phyloP scores from a whole-genome alignment of 106 monocot species.

The Dendrobium nobile region DNA sequence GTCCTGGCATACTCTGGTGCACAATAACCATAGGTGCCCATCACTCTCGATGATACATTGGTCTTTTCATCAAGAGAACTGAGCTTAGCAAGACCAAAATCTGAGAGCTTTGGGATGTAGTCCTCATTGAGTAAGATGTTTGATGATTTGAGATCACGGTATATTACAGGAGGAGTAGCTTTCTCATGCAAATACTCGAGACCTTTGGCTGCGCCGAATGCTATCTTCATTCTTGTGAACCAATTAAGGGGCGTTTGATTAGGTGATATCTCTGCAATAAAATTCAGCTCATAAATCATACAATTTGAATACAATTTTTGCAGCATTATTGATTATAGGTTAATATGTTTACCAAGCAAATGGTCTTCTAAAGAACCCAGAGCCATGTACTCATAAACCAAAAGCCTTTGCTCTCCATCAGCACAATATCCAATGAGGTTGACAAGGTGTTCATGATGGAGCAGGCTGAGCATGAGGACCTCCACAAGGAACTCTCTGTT shows the following conservation, averaged over 20 bases:
- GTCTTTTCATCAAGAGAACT: background rate
- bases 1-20: slow-evolving; percentile 4
- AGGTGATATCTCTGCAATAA: slow-evolving; percentile 6
- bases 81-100: slow-evolving; percentile 8
- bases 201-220: slow-evolving; percentile 1
- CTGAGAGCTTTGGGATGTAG: slow-evolving; percentile 4
- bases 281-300: background rate
- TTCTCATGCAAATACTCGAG: slow-evolving; percentile 8
- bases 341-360: slow-evolving; percentile 1
- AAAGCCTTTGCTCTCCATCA: slow-evolving; percentile 13
- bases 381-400: slow-evolving; percentile 13
- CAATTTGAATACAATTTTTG: background rate
- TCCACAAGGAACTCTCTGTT: slow-evolving; percentile 10
- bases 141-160: slow-evolving; percentile 10
- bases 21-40: slow-evolving; percentile 9
- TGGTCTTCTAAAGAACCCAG: slow-evolving; percentile 10
- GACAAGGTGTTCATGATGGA: slow-evolving; percentile 7
- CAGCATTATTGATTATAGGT: background rate
- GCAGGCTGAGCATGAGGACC: slow-evolving; percentile 10
- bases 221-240: slow-evolving; percentile 9
- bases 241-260: background rate
- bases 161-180: slow-evolving; percentile 4
- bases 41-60: slow-evolving; percentile 9
- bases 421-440: slow-evolving; percentile 6
- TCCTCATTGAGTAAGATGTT: slow-evolving; percentile 6